Evolutionary conservation across 163 green algal genomes (phyloP).

Genomic region (Prototheca wickerhamii): DNA sequence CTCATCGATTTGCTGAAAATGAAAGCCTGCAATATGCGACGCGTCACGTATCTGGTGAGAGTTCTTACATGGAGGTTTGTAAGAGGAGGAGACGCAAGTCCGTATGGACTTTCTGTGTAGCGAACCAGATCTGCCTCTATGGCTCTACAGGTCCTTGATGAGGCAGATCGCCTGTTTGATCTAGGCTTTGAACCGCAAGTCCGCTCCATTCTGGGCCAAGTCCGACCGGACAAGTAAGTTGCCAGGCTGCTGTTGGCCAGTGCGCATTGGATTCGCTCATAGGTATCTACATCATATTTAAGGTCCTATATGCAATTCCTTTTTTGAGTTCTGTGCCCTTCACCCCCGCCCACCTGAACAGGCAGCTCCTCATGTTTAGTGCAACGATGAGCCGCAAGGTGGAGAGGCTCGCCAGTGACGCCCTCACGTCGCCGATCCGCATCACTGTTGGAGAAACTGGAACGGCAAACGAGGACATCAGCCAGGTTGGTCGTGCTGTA

Average conservation of each 20-base stretch:
- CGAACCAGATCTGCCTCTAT: background rate
- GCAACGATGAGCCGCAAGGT: conserved; percentile 88
- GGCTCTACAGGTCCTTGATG: conserved; percentile 81
- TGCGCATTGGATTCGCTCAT: background rate
- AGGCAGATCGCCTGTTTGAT: conserved; percentile 97
- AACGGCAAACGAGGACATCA: conserved; percentile 77
- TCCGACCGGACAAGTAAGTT: conserved; percentile 64
- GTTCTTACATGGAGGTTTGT: background rate
- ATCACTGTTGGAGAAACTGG: conserved; percentile 55
- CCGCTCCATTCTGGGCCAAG: conserved; percentile 63
- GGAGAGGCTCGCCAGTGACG: conserved; percentile 69
- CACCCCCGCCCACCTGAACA: conserved; percentile 32
- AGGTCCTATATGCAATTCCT: too few relatives aligned
- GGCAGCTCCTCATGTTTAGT: conserved; percentile 91
- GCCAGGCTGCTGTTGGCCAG: background rate
- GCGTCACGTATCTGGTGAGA: conserved; percentile 69
- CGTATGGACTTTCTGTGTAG: background rate
- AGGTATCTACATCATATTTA: too few relatives aligned
- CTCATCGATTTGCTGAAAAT: conserved; percentile 71
- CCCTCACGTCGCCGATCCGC: conserved; percentile 64
- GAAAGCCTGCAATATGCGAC: conserved; percentile 58
- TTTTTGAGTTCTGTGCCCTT: background rate
- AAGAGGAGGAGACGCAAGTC: background rate
- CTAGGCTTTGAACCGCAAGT: conserved; percentile 97
- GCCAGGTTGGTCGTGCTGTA: conserved; percentile 23